Conservation (phyloP, 192 early-diverging fungal species). For the Umbelopsis sp. region DNA sequence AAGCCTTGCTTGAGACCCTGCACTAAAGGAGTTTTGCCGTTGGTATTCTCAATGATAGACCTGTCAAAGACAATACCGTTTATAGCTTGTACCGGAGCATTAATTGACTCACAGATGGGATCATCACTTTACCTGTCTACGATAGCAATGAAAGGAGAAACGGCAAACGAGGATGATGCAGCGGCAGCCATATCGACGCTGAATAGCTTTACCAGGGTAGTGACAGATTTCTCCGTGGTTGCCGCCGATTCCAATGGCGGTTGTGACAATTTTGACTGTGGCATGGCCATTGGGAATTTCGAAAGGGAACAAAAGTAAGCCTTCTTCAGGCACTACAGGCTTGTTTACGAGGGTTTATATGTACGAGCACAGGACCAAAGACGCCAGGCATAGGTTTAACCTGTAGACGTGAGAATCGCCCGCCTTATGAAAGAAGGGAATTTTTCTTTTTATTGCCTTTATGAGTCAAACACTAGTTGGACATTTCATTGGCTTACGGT, state of each 20-base stretch:
- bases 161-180: constrained; percentile 31
- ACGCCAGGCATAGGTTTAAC: constrained; percentile 14
- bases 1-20: constrained; percentile 38
- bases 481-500: constrained; percentile 15
- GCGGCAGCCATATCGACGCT: constrained; percentile 41
- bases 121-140: constrained; percentile 43
- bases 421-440: not conserved
- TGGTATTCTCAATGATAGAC: constrained; percentile 50
- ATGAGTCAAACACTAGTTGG: constrained; percentile 1
- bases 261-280: constrained; percentile 9
- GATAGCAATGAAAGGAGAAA: constrained; percentile 48
- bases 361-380: constrained; percentile 16
- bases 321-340: not conserved
- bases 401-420: constrained; percentile 16
- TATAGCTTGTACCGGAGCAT: not conserved
- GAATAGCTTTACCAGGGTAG: constrained; percentile 24
- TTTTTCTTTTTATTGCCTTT: constrained; percentile 13
- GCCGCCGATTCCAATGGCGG: constrained; percentile 12
- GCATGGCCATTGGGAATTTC: not conserved
- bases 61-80: constrained; percentile 25
- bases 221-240: constrained; percentile 11
- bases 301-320: not conserved
- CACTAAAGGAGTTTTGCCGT: constrained; percentile 37
- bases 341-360: constrained; percentile 10
- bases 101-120: not conserved